Conservation (phyloP, 805 yeast species). For the Komagataella kurtzmanii region DNA sequence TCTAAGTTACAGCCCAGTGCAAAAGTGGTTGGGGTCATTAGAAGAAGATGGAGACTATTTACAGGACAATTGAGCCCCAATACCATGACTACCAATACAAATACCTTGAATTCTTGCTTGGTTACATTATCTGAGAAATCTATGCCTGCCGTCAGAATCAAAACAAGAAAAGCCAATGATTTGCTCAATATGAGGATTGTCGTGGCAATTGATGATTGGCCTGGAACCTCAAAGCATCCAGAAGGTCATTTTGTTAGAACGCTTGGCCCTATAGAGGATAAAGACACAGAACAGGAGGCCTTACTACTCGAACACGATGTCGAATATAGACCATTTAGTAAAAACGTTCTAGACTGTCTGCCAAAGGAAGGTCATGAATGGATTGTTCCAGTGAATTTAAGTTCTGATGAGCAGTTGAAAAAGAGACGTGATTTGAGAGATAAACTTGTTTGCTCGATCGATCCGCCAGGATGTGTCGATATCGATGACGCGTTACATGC, state of each 20-base stretch:
- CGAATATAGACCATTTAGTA: slow-evolving; percentile 91
- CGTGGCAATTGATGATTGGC: slow-evolving; percentile 90
- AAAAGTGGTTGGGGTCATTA: slow-evolving; percentile 71
- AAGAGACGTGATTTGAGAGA: slow-evolving; percentile 81
- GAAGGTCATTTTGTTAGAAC: slow-evolving; percentile 90
- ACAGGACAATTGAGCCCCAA: slow-evolving; percentile 86
- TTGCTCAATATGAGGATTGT: slow-evolving; percentile 85
- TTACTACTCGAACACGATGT: slow-evolving; percentile 88
- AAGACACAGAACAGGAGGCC: slow-evolving; percentile 94
- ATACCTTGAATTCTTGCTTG: slow-evolving; percentile 53
- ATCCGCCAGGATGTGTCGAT: slow-evolving; percentile 97
- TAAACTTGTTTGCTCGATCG: slow-evolving; percentile 84
- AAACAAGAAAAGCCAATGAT: slow-evolving; percentile 76
- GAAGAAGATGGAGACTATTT: slow-evolving; percentile 91
- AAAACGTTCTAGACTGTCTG: slow-evolving; percentile 80
- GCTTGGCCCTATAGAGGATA: slow-evolving; percentile 82
- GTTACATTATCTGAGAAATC: slow-evolving; percentile 82
- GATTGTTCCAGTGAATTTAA: slow-evolving; percentile 64
- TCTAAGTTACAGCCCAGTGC: slow-evolving; percentile 77
- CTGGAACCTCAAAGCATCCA: slow-evolving; percentile 69
- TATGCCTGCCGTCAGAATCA: slow-evolving; percentile 75
- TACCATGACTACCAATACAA: slow-evolving; percentile 42
- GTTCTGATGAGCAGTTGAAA: slow-evolving; percentile 36
- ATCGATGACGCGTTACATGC: slow-evolving; percentile 98
- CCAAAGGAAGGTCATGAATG: slow-evolving; percentile 91